A percentile compares a stretch with the other conserved stretches of the same genome.
Evolutionary conservation across 2,329 filamentous ascomycete species (phyloP).

Genomic region (Exophiala viscosa): DNA sequence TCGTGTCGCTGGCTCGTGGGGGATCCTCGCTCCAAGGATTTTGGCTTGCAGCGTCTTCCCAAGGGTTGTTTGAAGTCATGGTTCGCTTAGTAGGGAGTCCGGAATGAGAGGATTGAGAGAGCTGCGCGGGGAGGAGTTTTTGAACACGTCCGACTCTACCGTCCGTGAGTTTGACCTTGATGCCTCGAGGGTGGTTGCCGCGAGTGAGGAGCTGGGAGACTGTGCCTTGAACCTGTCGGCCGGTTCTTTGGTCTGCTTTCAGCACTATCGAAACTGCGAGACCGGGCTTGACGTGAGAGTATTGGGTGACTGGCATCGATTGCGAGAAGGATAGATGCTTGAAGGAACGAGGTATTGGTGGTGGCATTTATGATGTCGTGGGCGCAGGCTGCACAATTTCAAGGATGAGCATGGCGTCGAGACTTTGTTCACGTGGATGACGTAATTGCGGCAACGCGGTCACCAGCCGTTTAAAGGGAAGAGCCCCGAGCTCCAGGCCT

Average conservation of each 20-base stretch:
- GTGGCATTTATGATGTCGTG: background rate
- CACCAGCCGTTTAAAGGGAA: too few species aligned
- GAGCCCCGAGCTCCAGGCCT: too few species aligned
- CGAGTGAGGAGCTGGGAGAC: constrained; percentile 67
- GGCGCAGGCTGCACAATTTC: constrained; percentile 11
- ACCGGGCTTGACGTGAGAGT: constrained; percentile 44
- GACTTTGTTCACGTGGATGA: background rate
- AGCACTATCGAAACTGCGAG: constrained; percentile 68
- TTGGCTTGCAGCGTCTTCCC: constrained; percentile 15
- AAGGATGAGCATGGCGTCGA: background rate
- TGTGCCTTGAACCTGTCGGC: constrained; percentile 63
- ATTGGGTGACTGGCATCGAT: constrained; percentile 27
- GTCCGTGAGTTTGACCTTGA: constrained; percentile 71
- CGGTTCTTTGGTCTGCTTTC: constrained; percentile 72
- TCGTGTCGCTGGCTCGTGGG: background rate
- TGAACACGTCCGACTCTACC: constrained; percentile 73
- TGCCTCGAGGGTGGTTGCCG: constrained; percentile 71
- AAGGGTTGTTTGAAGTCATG: constrained; percentile 24
- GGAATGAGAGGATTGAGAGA: background rate
- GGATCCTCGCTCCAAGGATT: constrained; percentile 8
- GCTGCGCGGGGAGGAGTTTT: constrained; percentile 21
- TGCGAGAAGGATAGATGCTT: background rate
- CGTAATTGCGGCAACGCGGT: background rate
- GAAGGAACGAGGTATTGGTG: background rate
- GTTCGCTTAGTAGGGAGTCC: background rate